Base-by-base conservation (phyloP, 768 basidiomycete species). In the Omphalotus guepiniiformis region DNA sequence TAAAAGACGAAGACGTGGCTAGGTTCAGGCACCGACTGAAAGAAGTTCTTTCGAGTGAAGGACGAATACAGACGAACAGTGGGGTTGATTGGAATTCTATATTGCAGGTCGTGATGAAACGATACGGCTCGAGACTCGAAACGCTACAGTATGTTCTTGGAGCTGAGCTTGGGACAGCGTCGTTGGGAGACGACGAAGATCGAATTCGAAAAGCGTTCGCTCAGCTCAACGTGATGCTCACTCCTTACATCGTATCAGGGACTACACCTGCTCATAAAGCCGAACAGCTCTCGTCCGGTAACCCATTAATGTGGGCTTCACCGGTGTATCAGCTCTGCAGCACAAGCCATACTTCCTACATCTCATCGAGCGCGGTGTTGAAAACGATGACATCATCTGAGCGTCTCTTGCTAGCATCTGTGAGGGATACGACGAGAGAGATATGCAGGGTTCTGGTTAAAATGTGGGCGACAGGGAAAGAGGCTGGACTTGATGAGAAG, bases 391-490 rank as follows among this genome's bases (percentile, higher is more conserved):
- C 69, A 1, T 29, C 39, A 6, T 65, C 66, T 0, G 71, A 71
- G 39, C 41, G 18, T 2, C 47, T 68, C 7, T 50, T 72, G 6
- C 53, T 69, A 16, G 25, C 32, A 1, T 54, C 68, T 0, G 55
- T 70, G 2, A 57, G 58, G 15, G 71, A 58, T 3, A 74, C 71
- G 0, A 66, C 50, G 2, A 63, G 58, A 29, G 75, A 78, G 53
- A 74, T 77, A 21, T 79, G 76, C 47, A 63, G 73, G 0, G 67
- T 71, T 0, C 50, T 72, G 26, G 72, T 74, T 3, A 61, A 55
- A 35, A 66, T 79, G 54, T 79, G 78, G 78, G 72, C 72, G 0
- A 58, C 69, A 4, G 76, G 73, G 2, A 57, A 60, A 1, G 54
- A 58, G 27, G 32, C 50, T 2, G 64, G 63, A 15, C 37, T 69